Evolutionary conservation across 2,329 filamentous ascomycete genomes (phyloP).

Genomic region (Epichloe elymi): DNA sequence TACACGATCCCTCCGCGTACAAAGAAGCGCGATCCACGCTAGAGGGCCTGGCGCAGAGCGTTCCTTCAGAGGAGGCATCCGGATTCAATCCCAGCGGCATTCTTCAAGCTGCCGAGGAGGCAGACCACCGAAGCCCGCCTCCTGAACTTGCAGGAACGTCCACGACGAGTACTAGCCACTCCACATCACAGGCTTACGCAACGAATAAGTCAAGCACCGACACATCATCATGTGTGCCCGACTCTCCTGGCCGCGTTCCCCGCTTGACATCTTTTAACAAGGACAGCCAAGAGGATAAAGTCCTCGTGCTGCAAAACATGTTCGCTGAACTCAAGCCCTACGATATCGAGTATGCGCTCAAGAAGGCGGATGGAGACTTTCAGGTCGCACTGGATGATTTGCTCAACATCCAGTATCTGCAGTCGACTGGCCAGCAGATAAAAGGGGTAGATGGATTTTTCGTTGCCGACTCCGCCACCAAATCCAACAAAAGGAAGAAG

Average conservation of each 20-base stretch:
- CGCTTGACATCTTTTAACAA: conserved; percentile 22
- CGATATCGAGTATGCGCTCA: conserved; percentile 53
- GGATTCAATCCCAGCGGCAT: conserved; percentile 70
- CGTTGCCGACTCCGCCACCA: conserved; percentile 31
- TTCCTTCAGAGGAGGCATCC: conserved; percentile 53
- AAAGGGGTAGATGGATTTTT: conserved; percentile 80
- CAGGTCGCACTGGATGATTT: conserved; percentile 65
- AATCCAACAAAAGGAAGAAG: conserved; percentile 26
- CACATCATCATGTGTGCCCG: conserved; percentile 13
- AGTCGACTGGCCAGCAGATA: conserved; percentile 46
- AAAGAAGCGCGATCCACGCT: conserved; percentile 45
- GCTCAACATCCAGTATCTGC: conserved; percentile 65
- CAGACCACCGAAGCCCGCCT: conserved; percentile 3
- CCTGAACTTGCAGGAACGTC: conserved; percentile 10
- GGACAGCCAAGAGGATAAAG: conserved; percentile 46
- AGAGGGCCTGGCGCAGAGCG: conserved; percentile 50
- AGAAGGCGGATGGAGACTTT: conserved; percentile 53
- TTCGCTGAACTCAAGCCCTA: conserved; percentile 57
- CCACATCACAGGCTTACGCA: conserved; percentile 14
- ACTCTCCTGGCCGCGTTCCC: conserved; percentile 13
- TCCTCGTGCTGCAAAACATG: conserved; percentile 49
- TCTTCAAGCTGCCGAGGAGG: conserved; percentile 27
- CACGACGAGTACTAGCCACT: conserved; percentile 16
- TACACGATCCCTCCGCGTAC: conserved; percentile 38
- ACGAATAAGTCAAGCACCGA: conserved; percentile 15